phyloP scores from a whole-genome alignment of 1,284 basidiomycete genomes.

The Cryptococcus sp. region DNA sequence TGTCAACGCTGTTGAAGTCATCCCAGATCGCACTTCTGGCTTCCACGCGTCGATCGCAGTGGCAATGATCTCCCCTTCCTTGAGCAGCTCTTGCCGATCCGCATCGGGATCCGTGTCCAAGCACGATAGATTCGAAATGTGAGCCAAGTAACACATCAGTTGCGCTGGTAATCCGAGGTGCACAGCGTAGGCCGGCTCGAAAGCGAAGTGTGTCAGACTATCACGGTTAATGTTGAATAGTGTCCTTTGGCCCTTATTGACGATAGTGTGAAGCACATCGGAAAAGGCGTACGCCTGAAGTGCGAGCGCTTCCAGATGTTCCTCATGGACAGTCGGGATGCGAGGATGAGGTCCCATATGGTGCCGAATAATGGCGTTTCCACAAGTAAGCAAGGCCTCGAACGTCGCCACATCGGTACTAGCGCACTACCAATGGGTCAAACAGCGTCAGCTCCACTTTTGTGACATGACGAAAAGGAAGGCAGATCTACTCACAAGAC shows the following conservation, averaged over 20 bases:
- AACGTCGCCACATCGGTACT: not conserved
- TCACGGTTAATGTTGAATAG: not conserved
- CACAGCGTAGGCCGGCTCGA: not conserved
- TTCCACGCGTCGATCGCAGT: not conserved
- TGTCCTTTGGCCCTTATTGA: not conserved
- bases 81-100: not conserved
- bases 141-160: not conserved
- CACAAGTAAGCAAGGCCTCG: not conserved
- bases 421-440: not conserved
- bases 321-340: not conserved
- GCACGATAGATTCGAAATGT: constrained; percentile 1
- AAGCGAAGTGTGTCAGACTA: not conserved
- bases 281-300: not conserved
- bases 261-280: constrained; percentile 2
- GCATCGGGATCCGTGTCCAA: not conserved
- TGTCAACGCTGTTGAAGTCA: not conserved
- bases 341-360: too few species aligned
- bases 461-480: too few species aligned
- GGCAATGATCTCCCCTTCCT: not conserved
- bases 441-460: too few species aligned
- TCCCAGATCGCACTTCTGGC: constrained; percentile 4
- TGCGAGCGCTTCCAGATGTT: not conserved
- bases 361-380: not conserved
- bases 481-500: not conserved
- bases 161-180: constrained; percentile 2